Percentiles rank a stretch among this genome's conserved stretches.
These are phyloP conservation scores for Artemisia argyi DNA, from an alignment of 129 eudicot genomes.

Conservation along the genomic window DNA sequence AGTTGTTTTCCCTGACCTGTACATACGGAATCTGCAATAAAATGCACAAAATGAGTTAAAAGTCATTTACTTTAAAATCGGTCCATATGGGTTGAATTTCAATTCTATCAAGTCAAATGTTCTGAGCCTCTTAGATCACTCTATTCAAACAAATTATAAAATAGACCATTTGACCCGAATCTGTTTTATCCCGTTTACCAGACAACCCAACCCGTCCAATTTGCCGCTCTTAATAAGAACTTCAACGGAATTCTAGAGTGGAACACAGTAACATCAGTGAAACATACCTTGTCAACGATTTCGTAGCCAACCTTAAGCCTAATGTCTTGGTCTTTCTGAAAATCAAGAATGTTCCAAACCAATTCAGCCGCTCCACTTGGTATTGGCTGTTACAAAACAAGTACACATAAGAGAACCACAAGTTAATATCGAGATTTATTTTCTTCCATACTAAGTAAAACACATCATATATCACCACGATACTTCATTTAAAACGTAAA, in stretches of 20 bases:
- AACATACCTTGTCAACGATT: constrained; percentile 67
- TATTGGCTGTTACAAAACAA: constrained; percentile 42
- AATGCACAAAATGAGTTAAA: background rate
- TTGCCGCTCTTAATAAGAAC: background rate
- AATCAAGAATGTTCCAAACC: constrained; percentile 64
- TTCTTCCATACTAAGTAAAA: no score
- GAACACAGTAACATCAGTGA: constrained; percentile 15
- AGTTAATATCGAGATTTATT: background rate
- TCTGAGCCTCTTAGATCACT: background rate
- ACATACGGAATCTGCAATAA: constrained; percentile 70
- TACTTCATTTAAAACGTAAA: background rate
- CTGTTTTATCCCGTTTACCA: background rate
- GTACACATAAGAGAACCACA: constrained; percentile 6
- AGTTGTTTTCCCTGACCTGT: constrained; percentile 85
- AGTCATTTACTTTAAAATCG: no score
- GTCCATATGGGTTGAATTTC: background rate
- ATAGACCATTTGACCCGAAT: background rate
- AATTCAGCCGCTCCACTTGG: constrained; percentile 80
- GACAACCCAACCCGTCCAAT: background rate
- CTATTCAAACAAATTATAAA: background rate
- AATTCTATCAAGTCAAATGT: background rate
- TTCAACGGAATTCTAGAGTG: background rate
- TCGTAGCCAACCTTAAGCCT: constrained; percentile 86
- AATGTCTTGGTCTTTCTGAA: constrained; percentile 81
- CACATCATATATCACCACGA: background rate